Base-by-base conservation (phyloP, 1,284 basidiomycete genomes). In the Fistulinella cinereoalba region DNA sequence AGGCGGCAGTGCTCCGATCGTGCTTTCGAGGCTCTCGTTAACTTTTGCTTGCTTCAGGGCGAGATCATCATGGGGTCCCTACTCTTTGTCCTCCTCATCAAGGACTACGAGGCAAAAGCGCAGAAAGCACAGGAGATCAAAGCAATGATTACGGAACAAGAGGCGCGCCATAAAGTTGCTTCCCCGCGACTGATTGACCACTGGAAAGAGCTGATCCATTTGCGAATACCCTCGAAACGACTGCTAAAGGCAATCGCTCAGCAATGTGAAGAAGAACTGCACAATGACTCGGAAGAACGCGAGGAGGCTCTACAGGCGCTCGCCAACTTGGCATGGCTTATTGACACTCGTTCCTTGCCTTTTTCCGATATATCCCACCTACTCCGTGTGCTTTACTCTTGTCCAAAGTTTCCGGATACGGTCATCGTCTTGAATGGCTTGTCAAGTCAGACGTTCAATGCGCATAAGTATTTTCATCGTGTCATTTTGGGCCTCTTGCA, bases 1-100 rank as follows among this genome's bases (percentile, higher is more conserved):
- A 72, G 78, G 22, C 76, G 79, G 38, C 67, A 72, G 23, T 75
- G 80, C 31, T 77, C 80, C 6, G 68, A 75, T 21, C 66, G 71
- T 22, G 81, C 86, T 72, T 86, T 82, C 57, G 73, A 75, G 33
- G 69, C 72, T 3, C 62, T 87, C 34, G 72, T 90, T 52, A 71
- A 75, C 3, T 73, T 82, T 7, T 85, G 83, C 51, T 66, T 90
- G 11, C 63, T 88, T 37, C 85, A 90, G 41, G 85, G 86, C 23
- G 87, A 90, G 57, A 80, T 90, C 38, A 72, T 90, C 33, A 72
- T 85, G 22, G 87, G 79, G 1, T 80, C 82, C 1, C 67, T 90
- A 21, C 67, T 89, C 7, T 85, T 89, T 48, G 81, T 76, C 1
- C 65, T 81, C 29, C 60, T 88, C 16, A 66, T 87, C 32, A 79